Evolutionary conservation across 2,329 filamentous ascomycete species (phyloP).

Genomic region (Phialophora chinensis): DNA sequence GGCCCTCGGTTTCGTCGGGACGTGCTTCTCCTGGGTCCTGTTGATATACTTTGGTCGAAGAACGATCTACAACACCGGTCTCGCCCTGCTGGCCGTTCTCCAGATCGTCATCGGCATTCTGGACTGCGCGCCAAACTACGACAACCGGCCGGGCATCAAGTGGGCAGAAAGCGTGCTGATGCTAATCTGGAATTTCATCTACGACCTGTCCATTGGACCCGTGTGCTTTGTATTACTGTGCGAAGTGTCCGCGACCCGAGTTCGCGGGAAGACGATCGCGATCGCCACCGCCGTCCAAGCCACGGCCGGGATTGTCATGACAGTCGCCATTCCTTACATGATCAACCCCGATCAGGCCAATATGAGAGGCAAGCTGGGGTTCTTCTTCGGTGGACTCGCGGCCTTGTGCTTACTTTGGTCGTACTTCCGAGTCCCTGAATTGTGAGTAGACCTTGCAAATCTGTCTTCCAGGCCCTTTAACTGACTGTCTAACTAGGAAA

Average conservation of each 20-base stretch:
- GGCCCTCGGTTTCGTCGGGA: conserved; percentile 49
- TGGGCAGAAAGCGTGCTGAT: conserved; percentile 49
- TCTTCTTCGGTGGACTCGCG: conserved; percentile 43
- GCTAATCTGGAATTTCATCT: conserved; percentile 50
- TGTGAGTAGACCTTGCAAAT: conserved; percentile 22
- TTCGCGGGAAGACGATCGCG: conserved; percentile 54
- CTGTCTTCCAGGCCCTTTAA: neutral
- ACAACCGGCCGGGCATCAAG: conserved; percentile 39
- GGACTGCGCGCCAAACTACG: conserved; percentile 47
- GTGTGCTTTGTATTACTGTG: conserved; percentile 56
- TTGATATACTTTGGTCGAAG: conserved; percentile 46
- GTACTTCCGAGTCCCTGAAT: conserved; percentile 42
- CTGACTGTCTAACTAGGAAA: conserved; percentile 20
- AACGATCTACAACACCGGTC: conserved; percentile 45
- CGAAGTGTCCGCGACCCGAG: conserved; percentile 52
- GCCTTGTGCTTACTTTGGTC: conserved; percentile 45
- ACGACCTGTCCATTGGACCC: conserved; percentile 50
- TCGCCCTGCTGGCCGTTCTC: conserved; percentile 43
- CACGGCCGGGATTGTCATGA: conserved; percentile 49
- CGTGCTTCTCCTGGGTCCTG: conserved; percentile 47
- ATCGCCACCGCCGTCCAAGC: conserved; percentile 51
- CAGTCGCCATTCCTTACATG: conserved; percentile 49
- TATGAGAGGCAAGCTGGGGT: conserved; percentile 43
- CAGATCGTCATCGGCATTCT: conserved; percentile 50
- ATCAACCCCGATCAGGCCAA: conserved; percentile 40